These are phyloP conservation scores for Sonneratia caseolaris DNA, from an alignment of 345 rosid genomes.

Conservation along the genomic window DNA sequence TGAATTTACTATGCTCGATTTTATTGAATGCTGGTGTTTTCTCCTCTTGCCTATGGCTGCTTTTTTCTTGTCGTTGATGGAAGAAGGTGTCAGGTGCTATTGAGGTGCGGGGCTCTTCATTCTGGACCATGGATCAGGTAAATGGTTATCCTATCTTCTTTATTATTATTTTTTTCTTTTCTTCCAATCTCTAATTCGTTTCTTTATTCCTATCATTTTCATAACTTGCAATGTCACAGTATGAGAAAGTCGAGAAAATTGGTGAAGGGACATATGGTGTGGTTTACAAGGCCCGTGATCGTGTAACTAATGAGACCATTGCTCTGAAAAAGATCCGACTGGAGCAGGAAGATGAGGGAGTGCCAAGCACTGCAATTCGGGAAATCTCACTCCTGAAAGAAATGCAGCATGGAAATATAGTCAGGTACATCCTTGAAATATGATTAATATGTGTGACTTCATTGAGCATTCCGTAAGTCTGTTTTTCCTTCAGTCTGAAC, in stretches of 20 bases:
- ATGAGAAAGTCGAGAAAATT: conserved; percentile 97
- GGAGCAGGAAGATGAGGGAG: conserved; percentile 99
- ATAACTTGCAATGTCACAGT: conserved; percentile 30
- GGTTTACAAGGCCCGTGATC: conserved; percentile 93
- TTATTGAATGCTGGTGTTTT: not conserved
- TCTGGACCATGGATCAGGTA: conserved; percentile 1
- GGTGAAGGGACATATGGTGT: conserved; percentile 99
- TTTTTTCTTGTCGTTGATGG: not conserved
- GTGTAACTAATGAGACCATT: conserved; percentile 74
- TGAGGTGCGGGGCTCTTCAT: not conserved
- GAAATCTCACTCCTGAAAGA: conserved; percentile 97
- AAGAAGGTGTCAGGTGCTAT: not conserved
- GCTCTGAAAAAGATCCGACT: conserved; percentile 95
- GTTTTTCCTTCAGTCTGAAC: not conserved
- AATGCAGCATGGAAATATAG: conserved; percentile 97
- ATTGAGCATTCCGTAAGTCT: not conserved
- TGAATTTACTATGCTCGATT: not conserved
- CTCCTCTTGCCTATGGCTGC: not conserved
- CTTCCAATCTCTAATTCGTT: not conserved
- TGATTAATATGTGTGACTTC: not conserved
- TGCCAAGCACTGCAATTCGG: conserved; percentile 95
- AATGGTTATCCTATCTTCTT: not conserved
- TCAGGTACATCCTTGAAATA: conserved; percentile 36
- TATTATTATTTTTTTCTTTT: not conserved
- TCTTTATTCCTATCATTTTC: not conserved